Percentiles rank a stretch among this genome's conserved stretches.
phyloP scores from a whole-genome alignment of 2,329 filamentous ascomycete genomes.

The Ophiognomonia clavigignenti-juglandacearum region DNA sequence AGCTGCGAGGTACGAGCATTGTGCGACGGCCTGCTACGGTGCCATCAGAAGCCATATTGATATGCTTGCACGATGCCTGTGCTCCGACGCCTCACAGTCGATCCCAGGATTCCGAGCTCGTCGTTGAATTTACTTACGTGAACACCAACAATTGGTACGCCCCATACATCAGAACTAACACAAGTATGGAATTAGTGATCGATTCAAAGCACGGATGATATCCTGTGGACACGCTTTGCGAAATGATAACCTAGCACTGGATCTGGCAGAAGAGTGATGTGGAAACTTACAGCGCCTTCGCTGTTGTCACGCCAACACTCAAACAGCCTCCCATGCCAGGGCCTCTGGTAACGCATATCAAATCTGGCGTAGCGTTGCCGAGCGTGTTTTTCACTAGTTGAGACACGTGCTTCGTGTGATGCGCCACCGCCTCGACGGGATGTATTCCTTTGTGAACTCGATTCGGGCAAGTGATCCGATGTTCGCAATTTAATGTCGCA shows the following conservation, averaged over 20 bases:
- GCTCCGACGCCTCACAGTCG: not conserved
- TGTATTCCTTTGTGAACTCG: slow-evolving; percentile 72
- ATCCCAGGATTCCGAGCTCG: not conserved
- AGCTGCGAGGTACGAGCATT: no score
- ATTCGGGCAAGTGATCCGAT: slow-evolving; percentile 80
- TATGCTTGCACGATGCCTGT: not conserved
- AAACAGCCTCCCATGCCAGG: slow-evolving; percentile 84
- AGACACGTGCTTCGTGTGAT: slow-evolving; percentile 69
- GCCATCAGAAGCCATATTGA: no score
- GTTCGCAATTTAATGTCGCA: no score
- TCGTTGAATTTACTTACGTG: slow-evolving; percentile 52
- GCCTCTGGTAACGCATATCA: slow-evolving; percentile 84
- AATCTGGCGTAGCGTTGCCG: slow-evolving; percentile 58
- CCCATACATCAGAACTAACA: slow-evolving; percentile 29
- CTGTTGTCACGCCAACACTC: slow-evolving; percentile 71
- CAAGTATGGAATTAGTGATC: not conserved
- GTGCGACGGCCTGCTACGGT: no score
- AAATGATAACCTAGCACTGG: no score
- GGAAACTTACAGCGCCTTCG: slow-evolving; percentile 37
- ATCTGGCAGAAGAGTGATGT: no score
- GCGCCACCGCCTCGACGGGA: slow-evolving; percentile 68
- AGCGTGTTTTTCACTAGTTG: slow-evolving; percentile 55
- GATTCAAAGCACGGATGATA: not conserved
- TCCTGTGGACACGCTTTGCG: no score
- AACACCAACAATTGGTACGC: slow-evolving; percentile 75